Conservation (phyloP, 768 basidiomycete species). For the Astraeus odoratus region DNA sequence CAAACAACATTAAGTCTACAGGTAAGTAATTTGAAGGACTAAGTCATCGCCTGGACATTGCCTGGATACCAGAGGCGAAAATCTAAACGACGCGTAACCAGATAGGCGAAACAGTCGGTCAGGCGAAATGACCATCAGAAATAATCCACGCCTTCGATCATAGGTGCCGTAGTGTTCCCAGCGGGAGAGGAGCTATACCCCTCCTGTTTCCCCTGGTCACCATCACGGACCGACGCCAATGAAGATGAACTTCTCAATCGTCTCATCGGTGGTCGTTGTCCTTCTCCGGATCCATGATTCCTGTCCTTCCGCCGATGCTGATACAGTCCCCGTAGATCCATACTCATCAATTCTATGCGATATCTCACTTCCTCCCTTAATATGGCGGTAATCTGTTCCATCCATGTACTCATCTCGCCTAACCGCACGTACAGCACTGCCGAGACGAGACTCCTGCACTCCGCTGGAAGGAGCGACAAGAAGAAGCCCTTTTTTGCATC, state of each 20-base stretch:
- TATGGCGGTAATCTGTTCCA: slow-evolving; percentile 32
- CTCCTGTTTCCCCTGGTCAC: slow-evolving; percentile 2
- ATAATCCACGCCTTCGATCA: slow-evolving; percentile 29
- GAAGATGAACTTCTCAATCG: background rate
- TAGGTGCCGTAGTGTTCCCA: background rate
- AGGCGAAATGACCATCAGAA: slow-evolving; percentile 23
- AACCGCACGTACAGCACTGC: slow-evolving; percentile 30
- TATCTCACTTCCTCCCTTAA: background rate
- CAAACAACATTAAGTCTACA: no score
- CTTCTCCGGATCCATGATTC: background rate
- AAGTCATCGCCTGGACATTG: no score
- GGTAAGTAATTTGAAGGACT: no score
- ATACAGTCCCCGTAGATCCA: background rate
- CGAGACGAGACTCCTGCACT: slow-evolving; percentile 27
- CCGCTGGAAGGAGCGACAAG: slow-evolving; percentile 28
- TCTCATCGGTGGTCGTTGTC: background rate
- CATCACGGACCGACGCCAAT: slow-evolving; percentile 4
- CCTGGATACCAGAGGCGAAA: no score
- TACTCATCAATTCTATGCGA: background rate
- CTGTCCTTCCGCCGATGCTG: background rate
- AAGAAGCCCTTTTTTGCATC: slow-evolving; percentile 28
- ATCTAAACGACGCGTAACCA: slow-evolving; percentile 14
- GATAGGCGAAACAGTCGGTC: background rate
- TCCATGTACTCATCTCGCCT: slow-evolving; percentile 27
- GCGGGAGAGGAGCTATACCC: background rate